phyloP scores from a whole-genome alignment of 148 eudicot species.

The Dianthus caryophyllus region DNA sequence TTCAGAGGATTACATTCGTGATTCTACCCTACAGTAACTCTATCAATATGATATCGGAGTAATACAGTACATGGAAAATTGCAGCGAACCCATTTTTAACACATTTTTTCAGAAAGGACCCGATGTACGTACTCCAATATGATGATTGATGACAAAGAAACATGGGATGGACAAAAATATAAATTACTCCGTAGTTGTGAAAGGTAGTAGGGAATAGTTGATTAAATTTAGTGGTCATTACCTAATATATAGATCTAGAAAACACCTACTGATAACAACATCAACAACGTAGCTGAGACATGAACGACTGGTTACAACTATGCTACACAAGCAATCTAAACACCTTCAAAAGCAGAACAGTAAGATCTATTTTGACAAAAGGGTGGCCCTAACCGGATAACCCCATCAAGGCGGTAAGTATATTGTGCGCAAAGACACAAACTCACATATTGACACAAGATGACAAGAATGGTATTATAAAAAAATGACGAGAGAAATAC shows the following conservation, averaged over 20 bases:
- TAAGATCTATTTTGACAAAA: background rate
- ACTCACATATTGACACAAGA: background rate
- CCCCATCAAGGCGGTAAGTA: background rate
- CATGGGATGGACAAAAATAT: too few species aligned
- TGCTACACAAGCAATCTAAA: background rate
- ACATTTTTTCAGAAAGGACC: background rate
- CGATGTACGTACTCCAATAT: too few species aligned
- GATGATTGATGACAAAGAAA: background rate
- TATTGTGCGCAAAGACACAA: background rate
- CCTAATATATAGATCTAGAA: too few species aligned
- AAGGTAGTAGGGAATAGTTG: background rate
- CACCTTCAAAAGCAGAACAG: background rate
- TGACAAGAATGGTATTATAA: background rate
- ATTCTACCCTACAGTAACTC: background rate
- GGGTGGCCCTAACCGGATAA: background rate
- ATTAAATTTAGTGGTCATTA: background rate
- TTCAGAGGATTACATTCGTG: background rate
- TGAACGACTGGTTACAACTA: background rate
- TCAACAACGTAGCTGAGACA: background rate
- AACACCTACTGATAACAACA: background rate
- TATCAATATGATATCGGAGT: too few species aligned
- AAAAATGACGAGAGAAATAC: background rate
- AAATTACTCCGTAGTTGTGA: too few species aligned
- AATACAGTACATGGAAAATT: too few species aligned
- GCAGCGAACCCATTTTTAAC: background rate